A percentile compares a stretch with the other conserved stretches of the same genome.
Evolutionary conservation across 768 basidiomycete species (phyloP).

Genomic region (Clitopilus hobsonii): DNA sequence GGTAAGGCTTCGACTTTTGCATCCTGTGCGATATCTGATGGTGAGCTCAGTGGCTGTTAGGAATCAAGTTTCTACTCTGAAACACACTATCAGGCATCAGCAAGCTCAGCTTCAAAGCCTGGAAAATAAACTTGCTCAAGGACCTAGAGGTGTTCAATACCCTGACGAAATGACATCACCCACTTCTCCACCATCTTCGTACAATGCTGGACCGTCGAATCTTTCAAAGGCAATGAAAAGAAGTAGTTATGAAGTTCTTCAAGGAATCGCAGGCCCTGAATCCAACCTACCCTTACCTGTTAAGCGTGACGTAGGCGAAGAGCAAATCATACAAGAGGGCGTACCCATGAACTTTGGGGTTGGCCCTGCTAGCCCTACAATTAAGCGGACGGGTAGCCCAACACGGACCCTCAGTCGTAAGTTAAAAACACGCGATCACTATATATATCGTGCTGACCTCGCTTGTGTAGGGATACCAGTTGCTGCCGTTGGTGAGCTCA

Average conservation of each 20-base stretch:
- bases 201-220: conserved; percentile 19
- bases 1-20: conserved; percentile 39
- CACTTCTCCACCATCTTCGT: conserved; percentile 26
- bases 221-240: conserved; percentile 53
- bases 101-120: conserved; percentile 72
- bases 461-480: conserved; percentile 62
- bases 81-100: conserved; percentile 79
- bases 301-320: conserved; percentile 42
- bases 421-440: conserved; percentile 26
- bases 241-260: conserved; percentile 69
- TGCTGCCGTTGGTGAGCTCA: conserved; percentile 65
- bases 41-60: conserved; percentile 60
- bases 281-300: conserved; percentile 66
- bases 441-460: conserved; percentile 14
- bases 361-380: conserved; percentile 29
- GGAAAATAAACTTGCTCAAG: conserved; percentile 63
- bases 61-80: conserved; percentile 75
- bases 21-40: conserved; percentile 4
- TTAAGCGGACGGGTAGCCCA: conserved; percentile 64
- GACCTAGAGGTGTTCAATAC: conserved; percentile 53
- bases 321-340: conserved; percentile 68
- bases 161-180: conserved; percentile 28
- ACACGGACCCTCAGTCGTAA: conserved; percentile 76
- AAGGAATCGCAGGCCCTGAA: conserved; percentile 70
- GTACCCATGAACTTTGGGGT: conserved; percentile 56